A percentile compares a stretch with the other conserved stretches of the same genome.
Evolutionary conservation across 306 rosid genomes (phyloP).

Genomic region (Cyamopsis tetragonoloba): DNA sequence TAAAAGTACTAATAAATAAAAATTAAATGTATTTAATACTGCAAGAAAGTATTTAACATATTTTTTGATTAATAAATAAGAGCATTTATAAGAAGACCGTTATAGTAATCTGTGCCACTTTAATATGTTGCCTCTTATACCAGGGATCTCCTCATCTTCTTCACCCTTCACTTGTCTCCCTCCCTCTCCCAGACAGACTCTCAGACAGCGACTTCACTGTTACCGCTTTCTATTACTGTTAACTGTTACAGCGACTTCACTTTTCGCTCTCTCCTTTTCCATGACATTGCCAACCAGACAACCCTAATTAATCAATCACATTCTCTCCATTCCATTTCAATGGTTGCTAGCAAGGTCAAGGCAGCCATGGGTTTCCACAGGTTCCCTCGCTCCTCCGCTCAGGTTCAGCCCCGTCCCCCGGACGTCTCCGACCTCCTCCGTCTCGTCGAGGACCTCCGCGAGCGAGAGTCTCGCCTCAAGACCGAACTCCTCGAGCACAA

Average conservation of each 20-base stretch:
- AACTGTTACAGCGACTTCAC: too few relatives aligned
- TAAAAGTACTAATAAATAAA: too few relatives aligned
- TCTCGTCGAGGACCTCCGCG: slow-evolving; percentile 73
- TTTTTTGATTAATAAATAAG: too few relatives aligned
- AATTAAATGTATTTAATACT: too few relatives aligned
- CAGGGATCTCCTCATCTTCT: background rate
- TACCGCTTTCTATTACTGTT: too few relatives aligned
- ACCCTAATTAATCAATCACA: slow-evolving; percentile 4
- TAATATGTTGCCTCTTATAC: background rate
- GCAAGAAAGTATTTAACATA: too few relatives aligned
- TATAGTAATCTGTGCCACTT: slow-evolving; percentile 41
- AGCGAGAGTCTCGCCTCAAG: slow-evolving; percentile 69
- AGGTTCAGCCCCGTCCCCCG: slow-evolving; percentile 85
- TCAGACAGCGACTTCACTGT: slow-evolving; percentile 50
- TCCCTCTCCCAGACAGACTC: slow-evolving; percentile 29
- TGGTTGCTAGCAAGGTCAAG: slow-evolving; percentile 70
- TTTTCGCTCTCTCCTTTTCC: background rate
- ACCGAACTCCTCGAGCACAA: slow-evolving; percentile 77
- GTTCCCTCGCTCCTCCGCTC: slow-evolving; percentile 81
- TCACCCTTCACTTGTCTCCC: background rate
- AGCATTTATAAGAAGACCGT: too few relatives aligned
- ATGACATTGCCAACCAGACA: slow-evolving; percentile 34
- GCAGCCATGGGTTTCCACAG: slow-evolving; percentile 62
- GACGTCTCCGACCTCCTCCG: slow-evolving; percentile 79
- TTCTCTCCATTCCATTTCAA: background rate